phyloP scores from a whole-genome alignment of 2,329 filamentous ascomycete genomes.

The Ascochyta koolunga region DNA sequence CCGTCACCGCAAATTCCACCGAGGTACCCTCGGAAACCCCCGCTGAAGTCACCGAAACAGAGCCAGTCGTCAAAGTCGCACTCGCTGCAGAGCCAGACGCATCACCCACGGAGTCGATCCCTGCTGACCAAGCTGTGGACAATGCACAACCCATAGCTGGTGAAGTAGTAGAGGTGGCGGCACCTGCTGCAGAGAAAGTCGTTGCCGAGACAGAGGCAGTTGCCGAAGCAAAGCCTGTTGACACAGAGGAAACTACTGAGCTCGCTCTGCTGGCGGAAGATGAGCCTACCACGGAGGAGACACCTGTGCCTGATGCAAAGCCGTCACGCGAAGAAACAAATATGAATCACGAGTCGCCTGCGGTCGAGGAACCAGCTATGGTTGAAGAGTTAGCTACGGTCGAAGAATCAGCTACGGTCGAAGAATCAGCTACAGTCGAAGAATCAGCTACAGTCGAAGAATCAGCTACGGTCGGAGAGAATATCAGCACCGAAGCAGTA shows the following conservation, averaged over 20 bases:
- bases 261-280: not conserved
- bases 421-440: not conserved
- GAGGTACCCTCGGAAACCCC: not conserved
- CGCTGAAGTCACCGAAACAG: not conserved
- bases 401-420: not conserved
- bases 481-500: not conserved
- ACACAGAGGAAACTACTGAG: not conserved
- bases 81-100: not conserved
- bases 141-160: not conserved
- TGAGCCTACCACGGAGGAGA: not conserved
- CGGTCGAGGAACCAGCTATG: not conserved
- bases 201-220: not conserved
- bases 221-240: not conserved
- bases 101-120: not conserved
- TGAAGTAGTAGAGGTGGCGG: not conserved
- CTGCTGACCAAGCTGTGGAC: not conserved
- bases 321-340: not conserved
- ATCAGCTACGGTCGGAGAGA: not conserved
- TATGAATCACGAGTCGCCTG: not conserved
- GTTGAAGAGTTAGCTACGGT: not conserved
- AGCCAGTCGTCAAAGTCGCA: not conserved
- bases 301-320: not conserved
- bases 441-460: conserved; percentile 1
- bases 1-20: not conserved
- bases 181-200: conserved; percentile 1